phyloP scores from a whole-genome alignment of 345 rosid genomes.

The Aurinia saxatilis region DNA sequence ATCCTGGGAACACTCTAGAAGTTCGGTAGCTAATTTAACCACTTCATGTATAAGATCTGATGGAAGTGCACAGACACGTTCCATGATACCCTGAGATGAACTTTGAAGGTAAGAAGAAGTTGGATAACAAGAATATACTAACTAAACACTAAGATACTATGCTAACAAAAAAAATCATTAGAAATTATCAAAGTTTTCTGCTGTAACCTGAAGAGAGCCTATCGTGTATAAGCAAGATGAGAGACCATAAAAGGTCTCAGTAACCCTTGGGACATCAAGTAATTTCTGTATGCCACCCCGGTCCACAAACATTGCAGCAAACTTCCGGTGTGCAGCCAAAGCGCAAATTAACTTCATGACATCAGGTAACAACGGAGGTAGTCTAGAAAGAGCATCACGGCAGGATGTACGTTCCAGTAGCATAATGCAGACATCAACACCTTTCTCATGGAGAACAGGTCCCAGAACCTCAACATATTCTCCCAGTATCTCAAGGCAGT shows the following conservation, averaged over 20 bases:
- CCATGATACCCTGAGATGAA: constrained; percentile 79
- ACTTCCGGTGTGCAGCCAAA: constrained; percentile 95
- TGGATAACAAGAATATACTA: neutral
- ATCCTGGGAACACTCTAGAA: constrained; percentile 81
- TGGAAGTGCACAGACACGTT: constrained; percentile 96
- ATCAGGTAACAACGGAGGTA: constrained; percentile 60
- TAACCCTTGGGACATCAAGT: constrained; percentile 75
- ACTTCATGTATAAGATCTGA: constrained; percentile 66
- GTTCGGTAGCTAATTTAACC: constrained; percentile 84
- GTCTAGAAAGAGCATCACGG: constrained; percentile 38
- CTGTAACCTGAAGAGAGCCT: constrained; percentile 86
- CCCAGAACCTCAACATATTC: constrained; percentile 98
- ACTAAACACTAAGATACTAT: neutral
- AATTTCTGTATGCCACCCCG: constrained; percentile 91
- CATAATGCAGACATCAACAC: constrained; percentile 89
- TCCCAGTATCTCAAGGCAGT: constrained; percentile 85
- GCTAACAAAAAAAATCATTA: neutral
- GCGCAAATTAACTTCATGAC: constrained; percentile 98
- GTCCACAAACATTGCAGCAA: constrained; percentile 97
- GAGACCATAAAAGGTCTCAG: constrained; percentile 72
- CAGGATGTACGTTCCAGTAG: constrained; percentile 61
- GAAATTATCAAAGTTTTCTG: neutral
- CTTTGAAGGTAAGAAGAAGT: constrained; percentile 1
- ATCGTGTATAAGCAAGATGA: constrained; percentile 89
- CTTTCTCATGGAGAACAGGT: constrained; percentile 94